phyloP scores from a whole-genome alignment of 108 stramenopile genomes.

The Pseudonitzschia multiseries region DNA sequence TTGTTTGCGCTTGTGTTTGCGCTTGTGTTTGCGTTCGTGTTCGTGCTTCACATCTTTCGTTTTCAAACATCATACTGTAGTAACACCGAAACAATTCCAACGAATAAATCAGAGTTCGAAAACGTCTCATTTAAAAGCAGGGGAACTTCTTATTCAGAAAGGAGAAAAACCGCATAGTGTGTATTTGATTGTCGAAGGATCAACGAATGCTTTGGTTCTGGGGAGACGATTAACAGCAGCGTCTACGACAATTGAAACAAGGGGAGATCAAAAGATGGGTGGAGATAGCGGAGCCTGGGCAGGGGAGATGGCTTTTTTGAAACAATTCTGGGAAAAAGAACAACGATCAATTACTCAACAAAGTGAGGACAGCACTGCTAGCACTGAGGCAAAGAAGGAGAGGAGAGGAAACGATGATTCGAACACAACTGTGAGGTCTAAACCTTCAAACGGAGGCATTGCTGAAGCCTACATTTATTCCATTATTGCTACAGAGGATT shows the following conservation, averaged over 20 bases:
- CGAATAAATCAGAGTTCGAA: slow-evolving; percentile 40
- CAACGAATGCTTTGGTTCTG: slow-evolving; percentile 54
- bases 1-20: too few species aligned
- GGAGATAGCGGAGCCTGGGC: slow-evolving; percentile 86
- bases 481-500: slow-evolving; percentile 62
- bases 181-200: slow-evolving; percentile 63
- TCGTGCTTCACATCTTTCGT: too few species aligned
- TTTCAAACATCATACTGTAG: too few species aligned
- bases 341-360: slow-evolving; percentile 22
- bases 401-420: neutral
- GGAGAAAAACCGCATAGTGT: slow-evolving; percentile 53
- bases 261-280: slow-evolving; percentile 48
- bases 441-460: neutral
- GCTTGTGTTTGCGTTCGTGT: neutral
- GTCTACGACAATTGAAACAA: slow-evolving; percentile 27
- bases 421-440: neutral
- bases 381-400: neutral
- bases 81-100: slow-evolving; percentile 86
- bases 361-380: neutral
- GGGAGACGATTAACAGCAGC: slow-evolving; percentile 71
- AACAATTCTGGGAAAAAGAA: slow-evolving; percentile 51
- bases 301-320: slow-evolving; percentile 83
- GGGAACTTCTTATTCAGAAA: slow-evolving; percentile 49
- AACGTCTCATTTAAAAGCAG: slow-evolving; percentile 34
- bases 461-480: slow-evolving; percentile 47